Conservation (phyloP, 2,329 filamentous ascomycete species). For the Graphilbum sp. region DNA sequence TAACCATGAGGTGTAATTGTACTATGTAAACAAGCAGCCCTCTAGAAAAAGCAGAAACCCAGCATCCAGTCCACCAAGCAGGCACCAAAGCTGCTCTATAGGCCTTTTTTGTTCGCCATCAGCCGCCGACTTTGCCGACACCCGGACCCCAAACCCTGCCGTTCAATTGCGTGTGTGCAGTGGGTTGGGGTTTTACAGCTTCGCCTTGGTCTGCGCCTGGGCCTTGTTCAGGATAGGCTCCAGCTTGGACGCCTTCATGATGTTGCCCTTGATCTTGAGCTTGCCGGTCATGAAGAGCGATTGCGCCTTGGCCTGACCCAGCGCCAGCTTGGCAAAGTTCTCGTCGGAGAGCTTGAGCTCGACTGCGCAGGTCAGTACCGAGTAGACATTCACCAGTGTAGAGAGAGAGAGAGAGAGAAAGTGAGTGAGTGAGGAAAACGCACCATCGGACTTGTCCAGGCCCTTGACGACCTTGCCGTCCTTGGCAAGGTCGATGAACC, state of each 20-base stretch:
- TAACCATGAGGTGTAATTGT: too few relatives aligned
- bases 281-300: slow-evolving; percentile 95
- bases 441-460: slow-evolving; percentile 66
- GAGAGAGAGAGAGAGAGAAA: background rate
- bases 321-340: slow-evolving; percentile 71
- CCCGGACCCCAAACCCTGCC: too few relatives aligned
- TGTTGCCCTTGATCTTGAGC: slow-evolving; percentile 93
- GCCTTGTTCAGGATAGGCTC: slow-evolving; percentile 85
- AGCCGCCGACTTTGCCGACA: too few relatives aligned
- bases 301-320: slow-evolving; percentile 87
- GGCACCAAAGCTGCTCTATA: too few relatives aligned
- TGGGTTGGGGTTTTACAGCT: too few relatives aligned
- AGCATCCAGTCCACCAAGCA: too few relatives aligned
- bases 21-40: too few relatives aligned
- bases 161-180: too few relatives aligned
- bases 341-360: slow-evolving; percentile 72
- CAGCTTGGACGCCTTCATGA: slow-evolving; percentile 98
- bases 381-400: background rate
- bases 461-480: slow-evolving; percentile 71
- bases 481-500: slow-evolving; percentile 93
- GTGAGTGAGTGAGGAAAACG: slow-evolving; percentile 13
- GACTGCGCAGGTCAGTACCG: slow-evolving; percentile 32
- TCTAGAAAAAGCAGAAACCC: too few relatives aligned
- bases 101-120: too few relatives aligned
- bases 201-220: slow-evolving; percentile 50